Evolutionary conservation across 2,329 filamentous ascomycete species (phyloP), one percentile per base, ranked within the genome.

Genomic region (Ampelomyces quisqualis): DNA sequence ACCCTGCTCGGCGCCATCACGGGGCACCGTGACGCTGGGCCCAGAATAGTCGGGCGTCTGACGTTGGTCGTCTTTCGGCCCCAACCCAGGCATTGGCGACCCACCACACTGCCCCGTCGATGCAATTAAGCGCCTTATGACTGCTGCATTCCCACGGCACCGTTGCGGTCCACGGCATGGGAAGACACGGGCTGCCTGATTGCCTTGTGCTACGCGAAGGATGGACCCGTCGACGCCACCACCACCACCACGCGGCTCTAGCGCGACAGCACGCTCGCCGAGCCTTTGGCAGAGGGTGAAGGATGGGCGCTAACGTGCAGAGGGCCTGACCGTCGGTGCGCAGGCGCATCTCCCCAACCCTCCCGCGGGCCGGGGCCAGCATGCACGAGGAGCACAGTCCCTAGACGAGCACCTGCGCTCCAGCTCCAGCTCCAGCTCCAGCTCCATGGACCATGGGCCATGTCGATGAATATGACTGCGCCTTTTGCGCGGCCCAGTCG

Each of bases 351-450:
- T 56, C 53, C 53, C 53, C 49, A 46, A 48, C 38, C 30, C 24
- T 40, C 50, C 45, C 38, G 37, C 40, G 33, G 47, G 55, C 58
- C 53, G 53, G 58, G 60, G 60, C 55, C 44, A 47, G 49, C 57
- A 61, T 60, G 56, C 53, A 64, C 54, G 57, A 55, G 60, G 61
- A 57, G 58, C 63, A 62, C n/a, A n/a, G n/a, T n/a, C n/a, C n/a
- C 57, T 60, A 60, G 47, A 53, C 45, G 48, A 53, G 48, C 50
- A 43, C n/a, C 40, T 52, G 43, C 41, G 36, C 42, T 47, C 51
- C 51, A n/a, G n/a, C n/a, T n/a, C n/a, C n/a, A n/a, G n/a, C n/a
- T n/a, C n/a, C n/a, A n/a, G n/a, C n/a, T n/a, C n/a, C n/a, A n/a
- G n/a, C n/a, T n/a, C n/a, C n/a, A n/a, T n/a, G n/a, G n/a, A n/a